Percentiles rank a stretch among this genome's conserved stretches.
Conservation (phyloP, 306 rosid genomes). For the Hylodesmum podocarpum region DNA sequence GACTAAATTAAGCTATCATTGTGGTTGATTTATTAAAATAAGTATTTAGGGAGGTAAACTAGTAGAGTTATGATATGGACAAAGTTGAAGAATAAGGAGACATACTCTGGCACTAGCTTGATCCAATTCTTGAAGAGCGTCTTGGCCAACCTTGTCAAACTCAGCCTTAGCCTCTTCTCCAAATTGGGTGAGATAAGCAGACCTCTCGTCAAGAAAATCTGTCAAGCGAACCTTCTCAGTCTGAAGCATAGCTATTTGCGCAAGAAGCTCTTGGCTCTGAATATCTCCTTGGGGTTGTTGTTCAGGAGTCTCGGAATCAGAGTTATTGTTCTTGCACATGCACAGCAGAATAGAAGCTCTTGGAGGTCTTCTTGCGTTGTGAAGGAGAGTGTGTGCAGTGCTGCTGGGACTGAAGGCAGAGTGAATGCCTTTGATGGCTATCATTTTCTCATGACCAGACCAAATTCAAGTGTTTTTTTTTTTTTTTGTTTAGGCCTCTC, state of each 20-base stretch:
- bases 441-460: slow-evolving; percentile 45
- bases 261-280: slow-evolving; percentile 71
- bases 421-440: slow-evolving; percentile 54
- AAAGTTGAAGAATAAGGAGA: slow-evolving; percentile 15
- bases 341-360: slow-evolving; percentile 42
- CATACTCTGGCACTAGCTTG: slow-evolving; percentile 76
- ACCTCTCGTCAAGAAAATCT: slow-evolving; percentile 71
- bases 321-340: slow-evolving; percentile 58
- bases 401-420: slow-evolving; percentile 35
- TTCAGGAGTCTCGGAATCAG: slow-evolving; percentile 50
- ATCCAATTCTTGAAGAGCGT: slow-evolving; percentile 78
- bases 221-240: slow-evolving; percentile 77
- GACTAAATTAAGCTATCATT: no score
- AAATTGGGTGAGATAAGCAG: slow-evolving; percentile 67
- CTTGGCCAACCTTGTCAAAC: slow-evolving; percentile 80
- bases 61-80: no score
- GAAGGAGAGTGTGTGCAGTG: background rate
- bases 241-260: slow-evolving; percentile 77
- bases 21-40: no score
- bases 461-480: no score
- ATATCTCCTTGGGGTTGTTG: slow-evolving; percentile 60
- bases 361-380: slow-evolving; percentile 18
- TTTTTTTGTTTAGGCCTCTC: no score
- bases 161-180: slow-evolving; percentile 80
- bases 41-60: background rate